Conservation (phyloP, 192 early-diverging fungal species). For the Physocladia obscura region DNA sequence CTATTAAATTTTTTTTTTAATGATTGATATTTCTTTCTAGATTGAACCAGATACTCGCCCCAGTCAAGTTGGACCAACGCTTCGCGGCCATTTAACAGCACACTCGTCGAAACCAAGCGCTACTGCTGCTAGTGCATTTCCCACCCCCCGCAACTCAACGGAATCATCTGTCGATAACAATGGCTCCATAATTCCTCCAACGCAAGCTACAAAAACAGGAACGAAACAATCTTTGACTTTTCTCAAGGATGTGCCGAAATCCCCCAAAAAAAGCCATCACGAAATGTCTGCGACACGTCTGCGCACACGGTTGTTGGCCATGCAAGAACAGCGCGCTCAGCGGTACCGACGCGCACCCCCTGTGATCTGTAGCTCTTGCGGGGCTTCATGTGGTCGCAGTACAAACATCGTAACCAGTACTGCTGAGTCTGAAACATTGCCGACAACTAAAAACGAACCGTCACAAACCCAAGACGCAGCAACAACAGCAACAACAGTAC, state of each 20-base stretch:
- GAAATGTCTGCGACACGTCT: neutral
- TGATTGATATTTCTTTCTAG: constrained; percentile 39
- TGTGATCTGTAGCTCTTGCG: constrained; percentile 78
- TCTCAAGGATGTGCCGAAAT: no score
- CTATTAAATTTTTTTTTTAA: neutral
- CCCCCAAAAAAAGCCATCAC: no score
- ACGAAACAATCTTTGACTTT: no score
- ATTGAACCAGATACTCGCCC: constrained; percentile 91
- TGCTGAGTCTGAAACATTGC: constrained; percentile 50
- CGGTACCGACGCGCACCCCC: constrained; percentile 30
- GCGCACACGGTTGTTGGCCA: neutral
- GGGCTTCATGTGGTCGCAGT: constrained; percentile 70
- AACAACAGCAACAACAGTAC: constrained; percentile 35
- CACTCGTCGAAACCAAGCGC: constrained; percentile 85
- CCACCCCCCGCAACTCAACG: no score
- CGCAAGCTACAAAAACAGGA: no score
- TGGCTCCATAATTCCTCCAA: no score
- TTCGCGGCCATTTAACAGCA: constrained; percentile 97
- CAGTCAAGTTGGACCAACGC: constrained; percentile 87
- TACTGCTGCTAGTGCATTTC: no score
- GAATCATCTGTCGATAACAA: no score
- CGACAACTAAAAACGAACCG: neutral
- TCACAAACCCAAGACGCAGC: neutral
- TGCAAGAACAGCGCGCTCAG: neutral
- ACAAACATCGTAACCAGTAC: constrained; percentile 90